Conservation (phyloP, 148 eudicot genomes). For the Nepenthes mirabilis region DNA sequence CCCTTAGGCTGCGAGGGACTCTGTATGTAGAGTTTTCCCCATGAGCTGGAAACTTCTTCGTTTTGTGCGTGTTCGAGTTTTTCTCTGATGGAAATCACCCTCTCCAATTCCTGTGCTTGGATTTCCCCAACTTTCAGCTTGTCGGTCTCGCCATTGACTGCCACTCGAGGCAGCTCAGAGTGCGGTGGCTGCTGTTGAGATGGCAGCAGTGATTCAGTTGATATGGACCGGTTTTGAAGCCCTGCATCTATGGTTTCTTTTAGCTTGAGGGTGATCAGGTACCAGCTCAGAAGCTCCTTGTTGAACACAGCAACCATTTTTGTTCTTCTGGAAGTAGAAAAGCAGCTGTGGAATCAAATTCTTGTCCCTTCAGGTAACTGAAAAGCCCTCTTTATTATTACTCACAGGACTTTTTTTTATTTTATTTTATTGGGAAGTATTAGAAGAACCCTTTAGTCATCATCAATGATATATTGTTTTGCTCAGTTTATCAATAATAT, state of each 20-base stretch:
- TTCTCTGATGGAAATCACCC: slow-evolving; percentile 52
- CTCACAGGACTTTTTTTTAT: no score
- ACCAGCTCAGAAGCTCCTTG: slow-evolving; percentile 91
- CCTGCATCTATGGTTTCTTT: slow-evolving; percentile 60
- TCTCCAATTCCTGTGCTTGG: slow-evolving; percentile 33
- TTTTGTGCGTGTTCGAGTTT: slow-evolving; percentile 45
- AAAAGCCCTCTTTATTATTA: no score
- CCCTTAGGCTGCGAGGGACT: slow-evolving; percentile 54
- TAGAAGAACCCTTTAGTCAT: no score
- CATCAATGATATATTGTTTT: no score
- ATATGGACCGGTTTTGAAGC: not conserved
- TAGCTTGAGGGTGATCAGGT: slow-evolving; percentile 76
- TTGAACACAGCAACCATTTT: slow-evolving; percentile 87
- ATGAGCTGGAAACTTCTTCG: slow-evolving; percentile 43
- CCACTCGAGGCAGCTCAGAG: slow-evolving; percentile 6
- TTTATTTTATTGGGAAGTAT: no score
- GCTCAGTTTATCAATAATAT: no score
- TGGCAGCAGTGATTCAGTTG: no score
- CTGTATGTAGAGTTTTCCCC: slow-evolving; percentile 54
- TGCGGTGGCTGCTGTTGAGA: not conserved
- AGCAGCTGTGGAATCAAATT: no score
- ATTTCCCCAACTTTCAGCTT: slow-evolving; percentile 4
- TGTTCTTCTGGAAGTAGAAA: not conserved
- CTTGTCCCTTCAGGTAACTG: no score
- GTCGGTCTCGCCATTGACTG: slow-evolving; percentile 11